A percentile compares a stretch with the other conserved stretches of the same genome.
Conservation (phyloP, 805 yeast genomes). For the Geotrichum ghanense region DNA sequence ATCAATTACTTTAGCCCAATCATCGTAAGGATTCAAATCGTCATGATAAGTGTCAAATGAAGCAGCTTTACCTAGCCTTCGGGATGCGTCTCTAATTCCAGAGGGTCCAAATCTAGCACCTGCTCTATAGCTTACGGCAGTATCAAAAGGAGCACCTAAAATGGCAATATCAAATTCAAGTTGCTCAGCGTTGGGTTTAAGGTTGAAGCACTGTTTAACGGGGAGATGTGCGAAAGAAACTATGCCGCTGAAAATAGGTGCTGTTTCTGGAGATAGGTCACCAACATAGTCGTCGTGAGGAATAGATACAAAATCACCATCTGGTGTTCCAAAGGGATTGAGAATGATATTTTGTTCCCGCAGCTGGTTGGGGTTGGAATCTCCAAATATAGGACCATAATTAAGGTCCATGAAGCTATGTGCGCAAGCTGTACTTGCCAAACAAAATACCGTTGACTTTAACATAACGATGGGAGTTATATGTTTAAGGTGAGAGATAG, state of each 20-base stretch:
- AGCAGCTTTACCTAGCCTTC: conserved; percentile 22
- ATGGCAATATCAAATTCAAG: conserved; percentile 58
- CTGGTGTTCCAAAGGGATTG: not conserved
- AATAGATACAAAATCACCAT: not conserved
- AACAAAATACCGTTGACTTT: too few species aligned
- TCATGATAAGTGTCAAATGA: conserved; percentile 35
- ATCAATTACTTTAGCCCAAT: conserved; percentile 41
- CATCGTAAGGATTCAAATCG: conserved; percentile 51
- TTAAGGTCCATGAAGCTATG: not conserved
- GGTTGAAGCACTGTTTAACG: conserved; percentile 43
- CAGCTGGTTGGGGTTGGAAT: not conserved
- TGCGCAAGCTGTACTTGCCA: not conserved
- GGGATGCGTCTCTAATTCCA: conserved; percentile 30
- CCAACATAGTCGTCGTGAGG: not conserved
- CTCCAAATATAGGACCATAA: not conserved
- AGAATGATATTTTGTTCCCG: not conserved
- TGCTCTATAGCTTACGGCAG: conserved; percentile 66
- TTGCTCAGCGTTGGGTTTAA: conserved; percentile 24
- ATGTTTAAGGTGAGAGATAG: too few species aligned
- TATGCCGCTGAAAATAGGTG: conserved; percentile 18
- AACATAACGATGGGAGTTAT: too few species aligned
- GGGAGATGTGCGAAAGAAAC: conserved; percentile 59
- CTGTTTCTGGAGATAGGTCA: not conserved
- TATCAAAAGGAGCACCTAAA: conserved; percentile 75
- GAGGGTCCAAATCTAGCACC: conserved; percentile 78